Evolutionary conservation across 352 stramenopile species (phyloP).

Genomic region (Phytophthora kernoviae): DNA sequence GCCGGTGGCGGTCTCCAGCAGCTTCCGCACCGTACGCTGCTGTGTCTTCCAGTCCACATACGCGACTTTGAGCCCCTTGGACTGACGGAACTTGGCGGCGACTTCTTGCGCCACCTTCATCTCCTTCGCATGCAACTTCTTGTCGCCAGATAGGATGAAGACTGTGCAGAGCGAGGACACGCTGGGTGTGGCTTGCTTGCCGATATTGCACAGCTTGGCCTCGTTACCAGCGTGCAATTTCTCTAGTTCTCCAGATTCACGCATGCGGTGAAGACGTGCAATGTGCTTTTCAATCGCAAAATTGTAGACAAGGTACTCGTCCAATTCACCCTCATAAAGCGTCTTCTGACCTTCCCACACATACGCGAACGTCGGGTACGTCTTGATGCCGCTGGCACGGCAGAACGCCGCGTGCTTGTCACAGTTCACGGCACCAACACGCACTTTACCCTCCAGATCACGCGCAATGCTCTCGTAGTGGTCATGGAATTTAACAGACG

Average conservation of each 20-base stretch:
- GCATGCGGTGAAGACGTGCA: slow-evolving; percentile 65
- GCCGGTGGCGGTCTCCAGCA: slow-evolving; percentile 34
- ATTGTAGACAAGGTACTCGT: slow-evolving; percentile 85
- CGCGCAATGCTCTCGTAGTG: slow-evolving; percentile 69
- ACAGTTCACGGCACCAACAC: slow-evolving; percentile 80
- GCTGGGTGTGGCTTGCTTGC: slow-evolving; percentile 55
- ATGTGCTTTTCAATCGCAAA: slow-evolving; percentile 87
- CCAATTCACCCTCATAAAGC: slow-evolving; percentile 64
- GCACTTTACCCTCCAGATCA: slow-evolving; percentile 72
- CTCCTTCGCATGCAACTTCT: slow-evolving; percentile 39
- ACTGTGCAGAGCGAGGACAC: slow-evolving; percentile 68
- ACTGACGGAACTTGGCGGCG: slow-evolving; percentile 67
- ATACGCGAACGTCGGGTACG: slow-evolving; percentile 69
- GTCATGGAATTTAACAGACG: slow-evolving; percentile 63
- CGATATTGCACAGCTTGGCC: slow-evolving; percentile 78
- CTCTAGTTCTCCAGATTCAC: slow-evolving; percentile 68
- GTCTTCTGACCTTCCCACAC: slow-evolving; percentile 62
- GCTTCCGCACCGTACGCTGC: slow-evolving; percentile 50
- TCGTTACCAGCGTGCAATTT: slow-evolving; percentile 76
- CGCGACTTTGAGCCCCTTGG: slow-evolving; percentile 61
- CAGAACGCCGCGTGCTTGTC: slow-evolving; percentile 71
- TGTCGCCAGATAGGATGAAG: slow-evolving; percentile 70
- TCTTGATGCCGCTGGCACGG: slow-evolving; percentile 36
- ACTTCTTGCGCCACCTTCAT: slow-evolving; percentile 66
- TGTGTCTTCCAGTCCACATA: slow-evolving; percentile 82